phyloP scores from a whole-genome alignment of 148 eudicot species.

The Selenicereus undatus region DNA sequence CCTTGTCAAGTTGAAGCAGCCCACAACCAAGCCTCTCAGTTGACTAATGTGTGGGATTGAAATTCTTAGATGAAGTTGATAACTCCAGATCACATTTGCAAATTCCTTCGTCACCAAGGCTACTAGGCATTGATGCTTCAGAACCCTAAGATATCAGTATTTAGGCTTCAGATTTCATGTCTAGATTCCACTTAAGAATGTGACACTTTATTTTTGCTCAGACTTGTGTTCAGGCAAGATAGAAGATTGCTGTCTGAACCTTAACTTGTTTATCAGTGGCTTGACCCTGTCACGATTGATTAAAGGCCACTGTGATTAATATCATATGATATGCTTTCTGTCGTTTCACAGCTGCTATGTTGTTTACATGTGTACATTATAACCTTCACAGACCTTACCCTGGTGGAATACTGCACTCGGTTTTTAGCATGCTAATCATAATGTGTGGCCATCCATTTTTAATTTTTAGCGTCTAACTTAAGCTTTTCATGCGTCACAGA shows the following conservation, averaged over 20 bases:
- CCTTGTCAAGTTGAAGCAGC: neutral
- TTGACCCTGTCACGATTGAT: neutral
- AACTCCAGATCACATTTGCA: neutral
- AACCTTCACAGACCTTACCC: neutral
- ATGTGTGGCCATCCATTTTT: neutral
- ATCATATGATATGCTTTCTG: neutral
- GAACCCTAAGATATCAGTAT: neutral
- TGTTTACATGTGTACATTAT: neutral
- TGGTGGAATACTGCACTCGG: neutral
- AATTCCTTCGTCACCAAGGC: neutral
- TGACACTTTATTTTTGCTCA: neutral
- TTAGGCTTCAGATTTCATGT: neutral
- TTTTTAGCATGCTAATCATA: neutral
- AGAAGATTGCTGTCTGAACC: neutral
- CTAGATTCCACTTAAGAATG: neutral
- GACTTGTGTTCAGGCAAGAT: neutral
- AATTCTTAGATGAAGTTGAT: neutral
- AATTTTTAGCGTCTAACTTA: neutral
- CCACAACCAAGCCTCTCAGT: neutral
- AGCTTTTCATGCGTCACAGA: constrained; percentile 39
- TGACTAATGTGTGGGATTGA: neutral
- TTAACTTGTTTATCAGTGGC: neutral
- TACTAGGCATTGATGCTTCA: neutral
- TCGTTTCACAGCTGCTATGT: no score
- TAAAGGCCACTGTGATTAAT: neutral